Conservation (phyloP, 2,329 filamentous ascomycete species). For the Exophiala oligosperma region DNA sequence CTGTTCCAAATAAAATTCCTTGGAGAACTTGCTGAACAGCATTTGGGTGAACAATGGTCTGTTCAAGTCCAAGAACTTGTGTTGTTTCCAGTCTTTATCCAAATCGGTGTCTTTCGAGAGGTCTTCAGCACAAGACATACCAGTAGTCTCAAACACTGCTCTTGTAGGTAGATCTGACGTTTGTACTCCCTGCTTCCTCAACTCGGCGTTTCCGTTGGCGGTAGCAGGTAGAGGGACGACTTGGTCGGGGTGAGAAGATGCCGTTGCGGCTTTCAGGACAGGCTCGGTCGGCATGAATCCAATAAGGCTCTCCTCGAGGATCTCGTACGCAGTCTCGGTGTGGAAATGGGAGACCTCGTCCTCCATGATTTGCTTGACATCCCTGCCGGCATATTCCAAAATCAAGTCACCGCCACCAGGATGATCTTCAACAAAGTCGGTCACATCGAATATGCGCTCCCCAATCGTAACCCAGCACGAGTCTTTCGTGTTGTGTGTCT, state of each 20-base stretch:
- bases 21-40: constrained; percentile 83
- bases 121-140: constrained; percentile 87
- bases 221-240: constrained; percentile 56
- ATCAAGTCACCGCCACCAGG: constrained; percentile 88
- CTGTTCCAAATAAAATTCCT: constrained; percentile 96
- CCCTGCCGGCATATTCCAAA: constrained; percentile 85
- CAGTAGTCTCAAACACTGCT: constrained; percentile 61
- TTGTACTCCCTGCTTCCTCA: constrained; percentile 41
- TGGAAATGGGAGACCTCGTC: constrained; percentile 82
- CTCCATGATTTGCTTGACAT: constrained; percentile 77
- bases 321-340: constrained; percentile 91
- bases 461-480: constrained; percentile 94
- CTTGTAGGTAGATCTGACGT: constrained; percentile 44
- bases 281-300: constrained; percentile 72
- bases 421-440: constrained; percentile 84
- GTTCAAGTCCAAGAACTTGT: constrained; percentile 92
- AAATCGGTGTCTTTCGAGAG: constrained; percentile 82
- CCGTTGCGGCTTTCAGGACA: constrained; percentile 50
- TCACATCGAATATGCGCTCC: constrained; percentile 90
- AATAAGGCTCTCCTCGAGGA: constrained; percentile 81
- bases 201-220: constrained; percentile 48
- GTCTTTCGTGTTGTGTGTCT: constrained; percentile 72
- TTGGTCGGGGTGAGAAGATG: constrained; percentile 49
- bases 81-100: constrained; percentile 72
- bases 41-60: constrained; percentile 84